These are phyloP conservation scores for Auriscalpium vulgare DNA, from an alignment of 768 basidiomycete species.

Conservation along the genomic window DNA sequence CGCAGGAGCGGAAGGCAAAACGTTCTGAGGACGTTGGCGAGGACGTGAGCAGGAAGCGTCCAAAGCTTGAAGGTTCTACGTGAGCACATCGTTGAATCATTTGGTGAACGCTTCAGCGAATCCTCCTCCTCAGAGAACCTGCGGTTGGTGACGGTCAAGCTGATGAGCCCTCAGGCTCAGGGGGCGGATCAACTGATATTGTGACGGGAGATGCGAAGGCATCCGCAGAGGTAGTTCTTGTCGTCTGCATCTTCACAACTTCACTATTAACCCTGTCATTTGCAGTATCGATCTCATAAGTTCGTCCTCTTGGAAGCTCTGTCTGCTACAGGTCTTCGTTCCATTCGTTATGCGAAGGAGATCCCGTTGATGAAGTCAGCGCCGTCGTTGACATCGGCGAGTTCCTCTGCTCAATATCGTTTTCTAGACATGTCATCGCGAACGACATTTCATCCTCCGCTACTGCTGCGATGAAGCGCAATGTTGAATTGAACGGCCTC, in stretches of 20 bases:
- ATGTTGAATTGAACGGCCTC: conserved; percentile 77
- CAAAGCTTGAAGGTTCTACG: conserved; percentile 4
- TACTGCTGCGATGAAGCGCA: conserved; percentile 76
- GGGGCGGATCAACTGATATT: neutral
- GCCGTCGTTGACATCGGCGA: neutral
- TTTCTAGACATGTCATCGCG: conserved; percentile 76
- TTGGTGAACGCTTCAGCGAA: too few species aligned
- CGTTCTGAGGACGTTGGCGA: conserved; percentile 21
- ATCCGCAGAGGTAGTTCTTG: conserved; percentile 4
- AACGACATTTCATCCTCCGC: conserved; percentile 88
- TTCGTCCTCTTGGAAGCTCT: conserved; percentile 87
- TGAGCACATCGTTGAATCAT: neutral
- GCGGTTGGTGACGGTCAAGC: too few species aligned
- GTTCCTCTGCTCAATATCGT: neutral
- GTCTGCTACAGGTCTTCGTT: conserved; percentile 90
- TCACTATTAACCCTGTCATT: neutral
- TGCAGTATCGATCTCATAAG: conserved; percentile 50
- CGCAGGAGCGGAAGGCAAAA: conserved; percentile 40
- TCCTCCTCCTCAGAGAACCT: too few species aligned
- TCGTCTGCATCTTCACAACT: neutral
- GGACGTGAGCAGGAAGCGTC: conserved; percentile 19
- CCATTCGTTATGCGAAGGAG: conserved; percentile 96
- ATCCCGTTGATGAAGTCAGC: conserved; percentile 82
- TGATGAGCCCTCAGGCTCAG: neutral
- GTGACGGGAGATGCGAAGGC: neutral